A percentile compares a stretch with the other conserved stretches of the same genome.
These are phyloP conservation scores for Phytophthora fragariae DNA, from an alignment of 352 stramenopile genomes.

Conservation along the genomic window DNA sequence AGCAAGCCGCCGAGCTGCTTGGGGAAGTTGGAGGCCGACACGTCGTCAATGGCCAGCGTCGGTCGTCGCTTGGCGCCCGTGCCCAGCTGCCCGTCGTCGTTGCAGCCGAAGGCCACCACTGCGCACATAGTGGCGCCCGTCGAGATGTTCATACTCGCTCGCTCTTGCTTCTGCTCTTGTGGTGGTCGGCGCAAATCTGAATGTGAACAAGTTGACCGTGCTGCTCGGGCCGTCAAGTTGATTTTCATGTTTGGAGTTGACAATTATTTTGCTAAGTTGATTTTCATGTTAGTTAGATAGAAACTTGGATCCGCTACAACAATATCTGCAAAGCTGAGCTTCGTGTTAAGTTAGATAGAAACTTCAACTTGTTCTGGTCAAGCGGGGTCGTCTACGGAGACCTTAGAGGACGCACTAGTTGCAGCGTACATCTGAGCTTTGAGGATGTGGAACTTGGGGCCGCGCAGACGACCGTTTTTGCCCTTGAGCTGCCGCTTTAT, in stretches of 20 bases:
- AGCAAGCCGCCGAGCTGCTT: conserved; percentile 59
- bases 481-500: conserved; percentile 50
- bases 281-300: too few species aligned
- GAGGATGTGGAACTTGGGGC: conserved; percentile 57
- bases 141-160: conserved; percentile 24
- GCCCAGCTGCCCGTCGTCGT: conserved; percentile 85
- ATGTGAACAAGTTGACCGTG: conserved; percentile 13
- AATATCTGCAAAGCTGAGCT: too few species aligned
- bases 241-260: too few species aligned
- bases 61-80: conserved; percentile 68
- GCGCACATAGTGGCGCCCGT: conserved; percentile 40
- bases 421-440: conserved; percentile 49
- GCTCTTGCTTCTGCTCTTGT: background rate
- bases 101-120: conserved; percentile 82
- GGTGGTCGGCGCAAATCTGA: conserved; percentile 9
- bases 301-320: too few species aligned
- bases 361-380: conserved; percentile 22
- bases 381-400: conserved; percentile 14
- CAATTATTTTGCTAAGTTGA: too few species aligned
- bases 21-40: conserved; percentile 82
- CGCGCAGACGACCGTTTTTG: conserved; percentile 41
- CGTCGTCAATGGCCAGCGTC: conserved; percentile 67
- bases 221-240: conserved; percentile 1
- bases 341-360: background rate
- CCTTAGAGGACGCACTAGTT: background rate